These are phyloP conservation scores for Cutaneotrichosporon sp. DNA, from an alignment of 1,284 basidiomycete species.

Conservation along the genomic window DNA sequence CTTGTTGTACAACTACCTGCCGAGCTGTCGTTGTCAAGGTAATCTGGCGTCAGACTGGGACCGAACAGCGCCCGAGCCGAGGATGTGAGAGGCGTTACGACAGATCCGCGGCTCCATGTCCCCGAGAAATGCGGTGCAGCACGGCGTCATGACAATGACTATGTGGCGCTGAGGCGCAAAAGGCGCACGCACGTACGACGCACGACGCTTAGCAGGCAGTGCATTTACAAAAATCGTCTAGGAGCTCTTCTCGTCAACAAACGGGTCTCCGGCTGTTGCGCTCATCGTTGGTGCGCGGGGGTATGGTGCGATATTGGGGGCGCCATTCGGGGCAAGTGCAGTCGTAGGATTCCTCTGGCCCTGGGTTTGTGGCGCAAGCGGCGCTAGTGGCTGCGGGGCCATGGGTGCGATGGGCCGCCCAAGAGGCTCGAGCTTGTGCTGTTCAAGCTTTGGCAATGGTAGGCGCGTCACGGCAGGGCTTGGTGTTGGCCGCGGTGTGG, in stretches of 20 bases:
- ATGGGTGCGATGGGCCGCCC: neutral
- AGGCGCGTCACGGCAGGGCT: neutral
- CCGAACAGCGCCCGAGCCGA: neutral
- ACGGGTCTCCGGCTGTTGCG: neutral
- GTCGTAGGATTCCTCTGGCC: neutral
- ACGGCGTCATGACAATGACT: neutral
- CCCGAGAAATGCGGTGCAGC: too few species aligned
- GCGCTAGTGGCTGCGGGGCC: neutral
- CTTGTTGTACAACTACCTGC: neutral
- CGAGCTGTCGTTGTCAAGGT: neutral
- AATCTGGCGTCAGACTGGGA: neutral
- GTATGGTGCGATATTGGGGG: neutral
- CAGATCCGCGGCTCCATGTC: too few species aligned
- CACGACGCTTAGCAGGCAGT: neutral
- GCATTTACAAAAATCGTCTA: conserved; percentile 1
- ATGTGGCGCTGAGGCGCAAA: neutral
- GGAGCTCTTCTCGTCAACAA: conserved; percentile 1
- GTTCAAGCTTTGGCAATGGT: neutral
- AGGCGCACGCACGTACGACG: neutral
- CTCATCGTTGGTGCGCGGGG: neutral
- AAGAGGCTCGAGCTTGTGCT: neutral
- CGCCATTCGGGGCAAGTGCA: neutral
- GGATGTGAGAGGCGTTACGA: neutral
- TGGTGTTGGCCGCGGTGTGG: neutral
- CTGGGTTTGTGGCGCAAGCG: neutral